phyloP scores from a whole-genome alignment of 768 basidiomycete species.

The Mycena albidolilacea region DNA sequence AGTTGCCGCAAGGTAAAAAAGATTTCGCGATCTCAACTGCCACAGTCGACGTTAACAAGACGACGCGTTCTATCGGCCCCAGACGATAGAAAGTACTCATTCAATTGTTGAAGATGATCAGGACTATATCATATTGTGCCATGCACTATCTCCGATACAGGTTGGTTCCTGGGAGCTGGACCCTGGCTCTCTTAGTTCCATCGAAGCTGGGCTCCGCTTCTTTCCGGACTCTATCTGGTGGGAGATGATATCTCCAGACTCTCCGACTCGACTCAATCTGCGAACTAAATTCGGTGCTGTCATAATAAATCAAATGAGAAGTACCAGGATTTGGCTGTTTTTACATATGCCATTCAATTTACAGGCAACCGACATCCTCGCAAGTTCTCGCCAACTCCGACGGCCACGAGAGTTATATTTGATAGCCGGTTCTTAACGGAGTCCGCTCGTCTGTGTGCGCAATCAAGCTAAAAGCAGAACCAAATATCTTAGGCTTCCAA shows the following conservation, averaged over 20 bases:
- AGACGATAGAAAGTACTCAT: neutral
- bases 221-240: neutral
- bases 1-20: too few species aligned
- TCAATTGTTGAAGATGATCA: neutral
- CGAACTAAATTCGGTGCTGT: constrained; percentile 18
- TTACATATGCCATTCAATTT: neutral
- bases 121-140: neutral
- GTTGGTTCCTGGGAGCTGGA: too few species aligned
- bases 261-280: neutral
- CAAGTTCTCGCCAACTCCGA: constrained; percentile 1
- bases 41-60: neutral
- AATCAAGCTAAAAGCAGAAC: constrained; percentile 12
- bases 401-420: constrained; percentile 8
- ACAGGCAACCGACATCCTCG: neutral
- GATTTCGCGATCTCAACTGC: too few species aligned
- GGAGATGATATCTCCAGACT: neutral
- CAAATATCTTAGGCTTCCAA: neutral
- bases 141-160: neutral
- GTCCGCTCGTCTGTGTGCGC: neutral
- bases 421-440: neutral
- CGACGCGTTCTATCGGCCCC: neutral
- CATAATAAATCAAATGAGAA: constrained; percentile 10
- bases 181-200: too few species aligned
- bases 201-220: neutral
- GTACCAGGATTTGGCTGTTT: constrained; percentile 12